Evolutionary conservation across 2,329 filamentous ascomycete species (phyloP).

Genomic region (Onygena corvina): DNA sequence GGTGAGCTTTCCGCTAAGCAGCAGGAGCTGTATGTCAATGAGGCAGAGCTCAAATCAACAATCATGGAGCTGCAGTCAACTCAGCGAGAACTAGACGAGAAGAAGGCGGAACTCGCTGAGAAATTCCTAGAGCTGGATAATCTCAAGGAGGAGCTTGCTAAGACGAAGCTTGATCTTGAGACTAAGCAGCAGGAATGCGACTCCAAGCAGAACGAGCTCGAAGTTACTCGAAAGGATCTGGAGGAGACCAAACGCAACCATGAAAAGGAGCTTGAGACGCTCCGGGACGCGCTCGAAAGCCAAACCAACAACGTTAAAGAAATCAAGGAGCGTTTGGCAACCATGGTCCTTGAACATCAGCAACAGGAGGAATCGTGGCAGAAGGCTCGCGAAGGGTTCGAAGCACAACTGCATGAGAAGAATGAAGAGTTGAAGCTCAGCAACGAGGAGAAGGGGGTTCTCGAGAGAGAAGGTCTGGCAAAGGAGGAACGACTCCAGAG

Average conservation of each 20-base stretch:
- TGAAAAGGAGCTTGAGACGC: slow-evolving; percentile 15
- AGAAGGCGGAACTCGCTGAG: slow-evolving; percentile 16
- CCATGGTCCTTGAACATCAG: slow-evolving; percentile 20
- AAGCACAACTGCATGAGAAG: slow-evolving; percentile 29
- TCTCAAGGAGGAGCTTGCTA: slow-evolving; percentile 22
- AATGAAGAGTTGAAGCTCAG: slow-evolving; percentile 35
- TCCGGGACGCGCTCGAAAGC: slow-evolving; percentile 16
- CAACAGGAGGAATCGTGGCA: slow-evolving; percentile 27
- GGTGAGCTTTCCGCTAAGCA: slow-evolving; percentile 27
- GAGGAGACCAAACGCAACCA: slow-evolving; percentile 23
- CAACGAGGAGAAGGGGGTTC: slow-evolving; percentile 25
- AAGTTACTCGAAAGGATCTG: slow-evolving; percentile 22
- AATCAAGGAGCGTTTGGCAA: slow-evolving; percentile 20
- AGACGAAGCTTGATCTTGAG: slow-evolving; percentile 24
- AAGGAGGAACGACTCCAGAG: slow-evolving; percentile 38
- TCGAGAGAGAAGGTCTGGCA: slow-evolving; percentile 30
- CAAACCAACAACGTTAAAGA: slow-evolving; percentile 16
- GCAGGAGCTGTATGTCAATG: slow-evolving; percentile 19
- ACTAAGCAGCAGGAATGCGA: slow-evolving; percentile 15
- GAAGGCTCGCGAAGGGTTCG: slow-evolving; percentile 23
- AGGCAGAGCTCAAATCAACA: slow-evolving; percentile 17
- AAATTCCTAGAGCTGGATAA: slow-evolving; percentile 17
- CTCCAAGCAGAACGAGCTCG: slow-evolving; percentile 16
- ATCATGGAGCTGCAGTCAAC: slow-evolving; percentile 13
- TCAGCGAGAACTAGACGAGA: slow-evolving; percentile 21